A percentile compares a stretch with the other conserved stretches of the same genome.
phyloP scores from a whole-genome alignment of 768 basidiomycete species.

The Coprinellus micaceus region DNA sequence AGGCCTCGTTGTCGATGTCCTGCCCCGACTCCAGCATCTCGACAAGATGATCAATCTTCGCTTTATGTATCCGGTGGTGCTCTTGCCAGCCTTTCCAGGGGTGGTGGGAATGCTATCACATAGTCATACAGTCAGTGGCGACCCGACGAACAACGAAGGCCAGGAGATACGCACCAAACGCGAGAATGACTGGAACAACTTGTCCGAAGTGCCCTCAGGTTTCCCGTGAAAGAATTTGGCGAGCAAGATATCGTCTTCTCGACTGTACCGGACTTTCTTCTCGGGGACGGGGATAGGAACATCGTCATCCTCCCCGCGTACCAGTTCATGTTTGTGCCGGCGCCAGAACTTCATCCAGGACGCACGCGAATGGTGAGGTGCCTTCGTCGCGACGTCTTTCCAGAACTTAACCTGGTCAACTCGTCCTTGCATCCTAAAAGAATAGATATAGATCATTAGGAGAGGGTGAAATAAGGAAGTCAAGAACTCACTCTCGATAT shows the following conservation, averaged over 20 bases:
- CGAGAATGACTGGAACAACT: constrained; percentile 79
- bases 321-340: constrained; percentile 80
- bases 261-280: constrained; percentile 86
- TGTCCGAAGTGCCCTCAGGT: constrained; percentile 79
- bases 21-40: constrained; percentile 58
- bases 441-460: constrained; percentile 2
- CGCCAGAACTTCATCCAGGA: constrained; percentile 96
- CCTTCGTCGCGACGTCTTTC: constrained; percentile 43
- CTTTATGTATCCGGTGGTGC: constrained; percentile 84
- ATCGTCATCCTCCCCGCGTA: constrained; percentile 61
- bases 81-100: constrained; percentile 96
- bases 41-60: constrained; percentile 80
- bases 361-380: constrained; percentile 86
- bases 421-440: constrained; percentile 39
- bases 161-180: constrained; percentile 46
- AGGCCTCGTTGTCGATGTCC: constrained; percentile 29
- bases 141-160: not conserved
- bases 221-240: constrained; percentile 71
- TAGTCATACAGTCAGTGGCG: constrained; percentile 6
- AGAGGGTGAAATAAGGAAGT: not conserved
- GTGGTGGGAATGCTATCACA: constrained; percentile 72
- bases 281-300: constrained; percentile 74
- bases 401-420: constrained; percentile 31
- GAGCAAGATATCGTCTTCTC: constrained; percentile 72
- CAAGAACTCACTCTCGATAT: constrained; percentile 59